These are phyloP conservation scores for Boletellus sp. DNA, from an alignment of 1,284 basidiomycete genomes.

Conservation along the genomic window DNA sequence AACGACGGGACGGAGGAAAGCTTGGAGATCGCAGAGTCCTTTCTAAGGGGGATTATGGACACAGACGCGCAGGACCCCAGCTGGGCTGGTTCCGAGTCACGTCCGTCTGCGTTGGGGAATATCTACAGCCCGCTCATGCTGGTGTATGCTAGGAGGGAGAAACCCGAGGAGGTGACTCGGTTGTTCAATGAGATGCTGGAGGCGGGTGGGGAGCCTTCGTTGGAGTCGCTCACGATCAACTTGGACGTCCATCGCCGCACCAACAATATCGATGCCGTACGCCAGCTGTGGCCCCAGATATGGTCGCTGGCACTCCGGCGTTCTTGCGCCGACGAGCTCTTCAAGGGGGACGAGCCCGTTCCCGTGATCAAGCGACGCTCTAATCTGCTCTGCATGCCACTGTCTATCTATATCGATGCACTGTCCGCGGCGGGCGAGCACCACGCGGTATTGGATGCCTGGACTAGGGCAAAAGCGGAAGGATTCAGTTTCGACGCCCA, in stretches of 20 bases:
- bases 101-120: conserved; percentile 44
- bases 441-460: conserved; percentile 60
- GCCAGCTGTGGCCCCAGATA: conserved; percentile 70
- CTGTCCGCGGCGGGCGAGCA: conserved; percentile 67
- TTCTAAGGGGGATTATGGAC: conserved; percentile 50
- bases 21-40: conserved; percentile 56
- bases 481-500: conserved; percentile 86
- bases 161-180: conserved; percentile 55
- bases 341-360: conserved; percentile 16
- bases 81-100: conserved; percentile 42
- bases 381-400: conserved; percentile 69
- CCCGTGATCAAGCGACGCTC: conserved; percentile 35
- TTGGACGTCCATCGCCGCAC: conserved; percentile 74
- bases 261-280: conserved; percentile 54
- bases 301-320: conserved; percentile 49
- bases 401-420: conserved; percentile 83
- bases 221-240: conserved; percentile 64
- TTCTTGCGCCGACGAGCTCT: conserved; percentile 37
- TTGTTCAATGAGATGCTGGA: conserved; percentile 56
- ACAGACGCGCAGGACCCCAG: conserved; percentile 32
- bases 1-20: conserved; percentile 46
- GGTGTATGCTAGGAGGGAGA: conserved; percentile 47
- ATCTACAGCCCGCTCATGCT: conserved; percentile 67
- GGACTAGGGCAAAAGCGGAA: conserved; percentile 60
- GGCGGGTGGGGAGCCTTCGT: conserved; percentile 51